These are phyloP conservation scores for Chaetomiaceae sp. DNA, from an alignment of 2,329 filamentous ascomycete genomes.

Conservation along the genomic window DNA sequence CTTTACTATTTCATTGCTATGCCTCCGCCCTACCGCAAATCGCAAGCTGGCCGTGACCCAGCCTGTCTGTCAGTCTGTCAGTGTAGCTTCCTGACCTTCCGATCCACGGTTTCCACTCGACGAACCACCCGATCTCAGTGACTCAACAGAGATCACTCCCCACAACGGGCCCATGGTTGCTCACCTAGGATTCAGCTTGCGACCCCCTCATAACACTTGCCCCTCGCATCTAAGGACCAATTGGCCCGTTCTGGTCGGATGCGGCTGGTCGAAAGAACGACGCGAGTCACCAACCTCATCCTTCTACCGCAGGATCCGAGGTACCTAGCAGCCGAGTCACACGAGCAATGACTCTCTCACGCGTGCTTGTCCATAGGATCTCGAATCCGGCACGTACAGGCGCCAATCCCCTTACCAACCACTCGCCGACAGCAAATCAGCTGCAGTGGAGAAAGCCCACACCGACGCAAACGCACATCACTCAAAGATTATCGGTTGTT, in stretches of 20 bases:
- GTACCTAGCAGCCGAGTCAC: not conserved
- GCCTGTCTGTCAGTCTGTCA: not conserved
- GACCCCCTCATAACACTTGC: not conserved
- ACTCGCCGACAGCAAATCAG: not conserved
- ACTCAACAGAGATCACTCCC: not conserved
- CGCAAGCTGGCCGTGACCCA: too few relatives aligned
- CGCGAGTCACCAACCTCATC: not conserved
- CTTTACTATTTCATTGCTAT: not conserved
- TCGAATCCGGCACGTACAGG: not conserved
- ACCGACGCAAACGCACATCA: not conserved
- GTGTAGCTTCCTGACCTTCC: not conserved
- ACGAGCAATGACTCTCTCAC: slow-evolving; percentile 16
- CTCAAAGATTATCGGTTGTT: not conserved
- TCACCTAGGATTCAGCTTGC: not conserved
- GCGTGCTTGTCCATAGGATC: slow-evolving; percentile 10
- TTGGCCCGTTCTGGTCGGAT: not conserved
- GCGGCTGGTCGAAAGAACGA: not conserved
- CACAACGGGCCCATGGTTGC: slow-evolving; percentile 1
- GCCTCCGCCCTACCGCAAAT: not conserved
- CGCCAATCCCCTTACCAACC: not conserved
- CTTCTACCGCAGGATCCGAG: not conserved
- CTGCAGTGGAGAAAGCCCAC: not conserved
- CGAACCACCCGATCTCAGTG: not conserved
- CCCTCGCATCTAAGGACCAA: not conserved
- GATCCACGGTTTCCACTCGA: not conserved